Base-by-base conservation (phyloP, 2,329 filamentous ascomycete species). In the Elsinoe ampelina region DNA sequence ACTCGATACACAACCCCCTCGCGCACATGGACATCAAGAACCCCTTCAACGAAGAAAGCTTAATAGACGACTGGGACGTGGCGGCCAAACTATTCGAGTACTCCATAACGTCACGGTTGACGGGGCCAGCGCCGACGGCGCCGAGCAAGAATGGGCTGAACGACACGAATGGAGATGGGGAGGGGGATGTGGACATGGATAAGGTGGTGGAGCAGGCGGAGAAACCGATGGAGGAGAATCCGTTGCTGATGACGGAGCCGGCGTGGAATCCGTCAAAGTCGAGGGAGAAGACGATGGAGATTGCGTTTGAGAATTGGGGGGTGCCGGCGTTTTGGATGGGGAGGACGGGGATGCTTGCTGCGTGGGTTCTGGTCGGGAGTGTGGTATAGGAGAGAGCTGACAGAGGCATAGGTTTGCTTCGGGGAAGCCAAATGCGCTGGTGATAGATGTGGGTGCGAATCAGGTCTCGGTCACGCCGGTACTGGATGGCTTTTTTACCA, bases 271-370 rank as follows among this genome's bases (percentile, higher is more conserved):
- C 84, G 22, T 73, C 81, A 42, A 96, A 96, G 75, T 83, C 87
- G 59, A 81, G 95, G 59, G 93, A 98, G 75, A 95, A 93, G 80
- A 85, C 86, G 39, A 92, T 96, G 66, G 93, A 98, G 75, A 84
- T 97, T 61, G 90, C 89, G 59, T 96, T 98, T 85, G 93, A 98
- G 77, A 88, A 84, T 67, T 98, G 93, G 90, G 91, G 89, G 26
- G 87, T 86, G 57, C 93, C 93, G 15, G 93, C 93, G 4, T 97
- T 96, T 72, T 98, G 92, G 80, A 77, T 97, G 60, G 89, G 89
- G 61, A 84, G 89, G 67, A 95, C 85, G 55, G 90, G 92, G 22
- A 91, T 96, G 42, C 80, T 96, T 68, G 85, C 92, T 56, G 87
- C 91, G 73, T 80, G 73, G 59, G 76, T 75, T 43, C 47, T 48